Conservation (phyloP, 306 rosid genomes). For the Pueraria montana region DNA sequence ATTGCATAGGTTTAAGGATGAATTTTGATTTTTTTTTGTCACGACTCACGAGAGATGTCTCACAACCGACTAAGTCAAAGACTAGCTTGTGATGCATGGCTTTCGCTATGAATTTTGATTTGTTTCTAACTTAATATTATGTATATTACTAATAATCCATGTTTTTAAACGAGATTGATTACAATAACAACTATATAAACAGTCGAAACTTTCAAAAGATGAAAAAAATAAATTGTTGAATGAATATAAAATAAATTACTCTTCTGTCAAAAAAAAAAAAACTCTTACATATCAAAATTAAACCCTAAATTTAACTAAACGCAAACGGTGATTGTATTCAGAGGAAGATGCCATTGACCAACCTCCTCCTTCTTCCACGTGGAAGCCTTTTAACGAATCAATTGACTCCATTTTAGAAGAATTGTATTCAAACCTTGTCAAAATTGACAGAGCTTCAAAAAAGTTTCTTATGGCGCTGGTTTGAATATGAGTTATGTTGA, state of each 20-base stretch:
- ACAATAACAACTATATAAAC: not conserved
- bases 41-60: no score
- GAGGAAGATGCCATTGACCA: conserved; percentile 41
- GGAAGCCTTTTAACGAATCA: conserved; percentile 46
- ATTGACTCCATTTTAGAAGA: conserved; percentile 40
- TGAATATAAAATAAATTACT: not conserved
- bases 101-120: no score
- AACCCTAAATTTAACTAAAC: not conserved
- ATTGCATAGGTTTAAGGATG: not conserved
- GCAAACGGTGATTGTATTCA: not conserved
- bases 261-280: no score
- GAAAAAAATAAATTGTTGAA: not conserved
- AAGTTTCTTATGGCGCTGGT: conserved; percentile 8
- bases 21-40: not conserved
- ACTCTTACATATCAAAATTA: not conserved
- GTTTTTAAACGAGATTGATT: not conserved
- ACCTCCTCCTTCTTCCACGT: conserved; percentile 57
- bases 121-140: not conserved
- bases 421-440: not conserved
- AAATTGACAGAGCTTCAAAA: conserved; percentile 15
- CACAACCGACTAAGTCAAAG: no score
- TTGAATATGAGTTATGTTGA: conserved; percentile 1
- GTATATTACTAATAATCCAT: not conserved
- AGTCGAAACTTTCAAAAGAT: not conserved
- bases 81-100: no score